These are phyloP conservation scores for Pholiota adiposa DNA, from an alignment of 1,284 basidiomycete species.

Conservation along the genomic window DNA sequence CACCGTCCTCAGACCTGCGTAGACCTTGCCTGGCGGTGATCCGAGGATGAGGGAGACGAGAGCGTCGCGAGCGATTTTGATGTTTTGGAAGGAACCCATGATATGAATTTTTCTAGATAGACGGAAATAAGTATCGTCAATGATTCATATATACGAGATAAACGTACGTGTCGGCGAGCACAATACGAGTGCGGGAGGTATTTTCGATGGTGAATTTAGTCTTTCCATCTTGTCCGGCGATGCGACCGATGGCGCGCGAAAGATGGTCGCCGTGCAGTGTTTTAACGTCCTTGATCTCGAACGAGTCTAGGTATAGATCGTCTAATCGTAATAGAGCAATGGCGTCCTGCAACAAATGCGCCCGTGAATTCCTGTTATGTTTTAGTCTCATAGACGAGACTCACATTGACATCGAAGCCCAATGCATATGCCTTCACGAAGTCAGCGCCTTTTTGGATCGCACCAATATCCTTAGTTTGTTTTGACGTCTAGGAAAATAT, in stretches of 20 bases:
- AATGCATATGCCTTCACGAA: constrained; percentile 96
- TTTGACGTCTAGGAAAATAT: constrained; percentile 77
- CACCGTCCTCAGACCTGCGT: constrained; percentile 88
- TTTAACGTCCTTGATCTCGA: constrained; percentile 99
- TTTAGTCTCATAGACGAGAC: constrained; percentile 29
- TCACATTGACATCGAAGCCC: constrained; percentile 92
- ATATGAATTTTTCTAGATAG: constrained; percentile 86
- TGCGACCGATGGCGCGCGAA: constrained; percentile 95
- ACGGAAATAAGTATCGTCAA: constrained; percentile 5
- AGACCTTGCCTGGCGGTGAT: constrained; percentile 96
- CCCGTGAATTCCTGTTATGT: not conserved
- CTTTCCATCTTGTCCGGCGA: constrained; percentile 97
- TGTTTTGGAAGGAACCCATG: constrained; percentile 94
- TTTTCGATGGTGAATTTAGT: constrained; percentile 99
- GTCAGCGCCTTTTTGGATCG: constrained; percentile 97
- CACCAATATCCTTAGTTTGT: constrained; percentile 90
- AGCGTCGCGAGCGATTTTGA: constrained; percentile 96
- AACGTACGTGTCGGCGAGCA: constrained; percentile 93
- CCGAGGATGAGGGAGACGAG: constrained; percentile 95
- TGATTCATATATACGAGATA: constrained; percentile 7
- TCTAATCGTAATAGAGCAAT: constrained; percentile 95
- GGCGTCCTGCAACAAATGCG: constrained; percentile 69
- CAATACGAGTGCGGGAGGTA: constrained; percentile 92
- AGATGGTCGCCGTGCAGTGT: constrained; percentile 97
- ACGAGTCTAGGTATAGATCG: constrained; percentile 97